phyloP scores from a whole-genome alignment of 2,329 filamentous ascomycete genomes.

The Blastomyces emzantsi region DNA sequence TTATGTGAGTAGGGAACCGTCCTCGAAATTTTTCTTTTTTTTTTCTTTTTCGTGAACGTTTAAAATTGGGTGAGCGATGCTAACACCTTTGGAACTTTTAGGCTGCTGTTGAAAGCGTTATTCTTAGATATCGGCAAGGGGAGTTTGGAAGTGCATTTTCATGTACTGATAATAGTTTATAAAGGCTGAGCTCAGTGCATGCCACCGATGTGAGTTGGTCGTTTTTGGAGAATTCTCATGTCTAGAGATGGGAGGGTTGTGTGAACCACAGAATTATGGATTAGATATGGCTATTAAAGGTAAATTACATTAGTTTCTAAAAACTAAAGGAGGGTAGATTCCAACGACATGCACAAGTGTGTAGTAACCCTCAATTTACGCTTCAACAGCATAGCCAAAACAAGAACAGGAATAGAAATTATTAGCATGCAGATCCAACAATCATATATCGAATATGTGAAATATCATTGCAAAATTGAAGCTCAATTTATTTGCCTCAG shows the following conservation, averaged over 20 bases:
- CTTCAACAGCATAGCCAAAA: too few relatives aligned
- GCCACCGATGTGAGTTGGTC: neutral
- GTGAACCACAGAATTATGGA: neutral
- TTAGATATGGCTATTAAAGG: neutral
- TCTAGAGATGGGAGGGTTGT: neutral
- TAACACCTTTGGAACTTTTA: slow-evolving; percentile 16
- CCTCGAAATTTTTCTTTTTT: neutral
- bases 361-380: too few relatives aligned
- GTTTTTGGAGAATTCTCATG: neutral
- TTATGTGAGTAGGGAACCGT: slow-evolving; percentile 44
- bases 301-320: neutral
- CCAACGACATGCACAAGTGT: too few relatives aligned
- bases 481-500: too few relatives aligned
- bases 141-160: slow-evolving; percentile 64
- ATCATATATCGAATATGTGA: too few relatives aligned
- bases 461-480: too few relatives aligned
- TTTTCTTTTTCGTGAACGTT: neutral
- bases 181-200: slow-evolving; percentile 2
- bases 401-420: too few relatives aligned
- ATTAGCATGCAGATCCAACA: too few relatives aligned
- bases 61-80: neutral
- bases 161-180: slow-evolving; percentile 47
- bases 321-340: neutral
- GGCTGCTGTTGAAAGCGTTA: slow-evolving; percentile 39
- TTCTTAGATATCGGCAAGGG: slow-evolving; percentile 59